Base-by-base conservation (phyloP, 2,329 filamentous ascomycete genomes). In the Penicillium sp. region DNA sequence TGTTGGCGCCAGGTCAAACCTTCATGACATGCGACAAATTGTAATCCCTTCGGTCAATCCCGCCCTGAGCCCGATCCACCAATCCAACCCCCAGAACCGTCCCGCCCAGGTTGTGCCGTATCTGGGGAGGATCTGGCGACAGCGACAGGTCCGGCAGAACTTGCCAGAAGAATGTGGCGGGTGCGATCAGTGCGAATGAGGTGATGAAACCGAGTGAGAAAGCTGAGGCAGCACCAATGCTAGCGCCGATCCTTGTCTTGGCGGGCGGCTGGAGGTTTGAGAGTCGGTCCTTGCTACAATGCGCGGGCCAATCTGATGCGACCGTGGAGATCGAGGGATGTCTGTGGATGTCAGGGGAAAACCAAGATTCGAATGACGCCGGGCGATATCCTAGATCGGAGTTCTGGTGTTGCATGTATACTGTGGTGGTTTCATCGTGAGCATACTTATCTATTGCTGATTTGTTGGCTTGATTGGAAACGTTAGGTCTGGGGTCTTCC, bases 241-340 rank as follows among this genome's bases (percentile, higher is more conserved):
- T 55, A 49, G 33, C 49, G 51, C 26, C 37, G 54, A 59, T 62
- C 60, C 46, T 55, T 29, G 35, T 48, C 46, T 49, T 49, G 46
- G 46, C 46, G 27, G 31, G n/a, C 48, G 54, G 52, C 49, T 55
- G 54, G 53, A 5, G 43, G 62, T 61, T 62, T 62, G 56, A 63
- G 57, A 59, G 47, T 23, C 45, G 26, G 43, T n/a, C 55, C 59
- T 56, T 60, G 51, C 55, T 55, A 48, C 12, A 11, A 41, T 51
- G 41, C 23, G 41, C 42, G 47, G 42, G 37, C 62, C 56, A 63
- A 60, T 61, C n/a, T 29, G 18, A 12, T 15, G 12, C 31, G 51
- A 6, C 22, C 20, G 57, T 58, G 56, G 60, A 44, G 54, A 53
- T 40, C 26, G 14, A 44, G 31, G 45, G 45, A 47, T 31, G 18